Evolutionary conservation across 345 rosid species (phyloP), one percentile per base, ranked within the genome.

Genomic region (Corchorus capsularis): DNA sequence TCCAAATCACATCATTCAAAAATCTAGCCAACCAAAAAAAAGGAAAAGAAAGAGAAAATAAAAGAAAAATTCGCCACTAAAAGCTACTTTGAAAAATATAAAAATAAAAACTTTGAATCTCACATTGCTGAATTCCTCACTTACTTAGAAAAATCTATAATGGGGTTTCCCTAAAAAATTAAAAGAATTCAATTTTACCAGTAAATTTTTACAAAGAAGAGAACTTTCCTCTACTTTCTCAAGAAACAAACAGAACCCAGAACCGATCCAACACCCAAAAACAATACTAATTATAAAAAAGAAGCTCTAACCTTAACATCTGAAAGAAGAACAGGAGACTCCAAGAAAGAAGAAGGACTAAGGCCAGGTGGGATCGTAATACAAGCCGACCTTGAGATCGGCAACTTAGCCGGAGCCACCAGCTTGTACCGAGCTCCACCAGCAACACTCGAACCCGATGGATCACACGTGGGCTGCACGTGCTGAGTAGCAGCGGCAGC

Each of bases 361-460:
- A 90, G 86, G 10, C 95, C 97, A 11, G 97, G 94, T 71, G 97
- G 97, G 83, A 92, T 85, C 78, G 89, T 86, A 75, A 91, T 85
- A 71, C 90, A 89, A 49, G 90, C 65, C 8, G 94, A 85, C 84
- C 99, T 84, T 56, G 97, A 94, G 94, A 94, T 96, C 90, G 99
- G 98, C 52, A 96, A 91, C 93, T 90, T 96, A 20, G 98, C 97
- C 68, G 99, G 99, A 49, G 99, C 93, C 90, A 96, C 89, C 16
- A 96, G 88, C 92, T 87, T 92, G 81, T 96, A 96, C 87, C 97
- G 85, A 6, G 99, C 97, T 49, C 96, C 89, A 16, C 87, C 82
- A 5, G 76, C 83, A 14, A 76, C 80, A 47, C 65, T 56, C 37
- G 57, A 70, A 52, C 59, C 80, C 7, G 50, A 49, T 70, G 80